phyloP scores from a whole-genome alignment of 345 rosid species.

The Hibiscus trionum region DNA sequence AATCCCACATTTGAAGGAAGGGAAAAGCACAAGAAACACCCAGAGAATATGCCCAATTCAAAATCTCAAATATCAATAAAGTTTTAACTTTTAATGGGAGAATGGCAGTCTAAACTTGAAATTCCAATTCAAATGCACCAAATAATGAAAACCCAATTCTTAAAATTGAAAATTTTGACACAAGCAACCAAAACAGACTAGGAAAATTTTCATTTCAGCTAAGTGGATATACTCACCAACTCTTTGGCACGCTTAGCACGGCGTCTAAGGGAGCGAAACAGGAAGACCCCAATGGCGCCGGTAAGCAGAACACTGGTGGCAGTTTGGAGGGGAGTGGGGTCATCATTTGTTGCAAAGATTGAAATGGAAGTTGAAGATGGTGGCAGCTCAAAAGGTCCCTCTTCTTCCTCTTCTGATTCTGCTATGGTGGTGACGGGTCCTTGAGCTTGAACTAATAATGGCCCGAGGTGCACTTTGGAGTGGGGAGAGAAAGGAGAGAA shows the following conservation, averaged over 20 bases:
- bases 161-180: not conserved
- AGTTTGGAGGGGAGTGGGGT: conserved; percentile 65
- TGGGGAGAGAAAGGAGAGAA: conserved; percentile 18
- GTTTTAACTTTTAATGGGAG: not conserved
- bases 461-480: conserved; percentile 13
- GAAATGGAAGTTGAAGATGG: conserved; percentile 31
- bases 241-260: conserved; percentile 78
- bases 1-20: not conserved
- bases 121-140: not conserved
- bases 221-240: conserved; percentile 28
- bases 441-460: conserved; percentile 27
- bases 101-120: not conserved
- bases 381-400: conserved; percentile 70
- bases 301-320: conserved; percentile 84
- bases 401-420: conserved; percentile 28
- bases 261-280: conserved; percentile 78
- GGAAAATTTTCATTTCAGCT: not conserved
- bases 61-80: not conserved
- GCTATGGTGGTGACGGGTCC: conserved; percentile 24
- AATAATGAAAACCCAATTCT: not conserved
- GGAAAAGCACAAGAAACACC: no score
- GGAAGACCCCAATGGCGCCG: conserved; percentile 74
- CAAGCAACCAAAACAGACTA: no score
- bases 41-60: no score
- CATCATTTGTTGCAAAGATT: conserved; percentile 66